Evolutionary conservation across 768 basidiomycete species (phyloP).

Genomic region (Exidia glandulosa): DNA sequence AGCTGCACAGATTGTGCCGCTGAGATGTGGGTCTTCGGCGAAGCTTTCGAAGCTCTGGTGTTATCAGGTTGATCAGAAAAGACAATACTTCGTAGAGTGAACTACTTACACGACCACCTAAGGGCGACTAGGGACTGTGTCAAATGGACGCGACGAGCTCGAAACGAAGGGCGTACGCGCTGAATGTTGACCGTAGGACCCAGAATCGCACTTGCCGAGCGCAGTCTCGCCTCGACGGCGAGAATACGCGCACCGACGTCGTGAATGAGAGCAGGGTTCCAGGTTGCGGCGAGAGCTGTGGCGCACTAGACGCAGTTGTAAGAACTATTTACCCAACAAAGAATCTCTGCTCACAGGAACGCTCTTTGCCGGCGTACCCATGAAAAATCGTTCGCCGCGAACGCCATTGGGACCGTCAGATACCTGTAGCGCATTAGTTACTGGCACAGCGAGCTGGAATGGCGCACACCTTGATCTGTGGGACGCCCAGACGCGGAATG

Average conservation of each 20-base stretch:
- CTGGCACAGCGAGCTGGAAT: background rate
- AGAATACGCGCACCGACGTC: constrained; percentile 53
- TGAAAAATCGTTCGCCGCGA: constrained; percentile 67
- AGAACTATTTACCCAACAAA: background rate
- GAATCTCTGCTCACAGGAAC: constrained; percentile 44
- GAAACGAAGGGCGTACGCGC: constrained; percentile 33
- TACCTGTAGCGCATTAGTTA: constrained; percentile 30
- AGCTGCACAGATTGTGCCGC: constrained; percentile 56
- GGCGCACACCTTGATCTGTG: constrained; percentile 48
- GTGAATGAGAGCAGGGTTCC: constrained; percentile 53
- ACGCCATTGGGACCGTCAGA: constrained; percentile 74
- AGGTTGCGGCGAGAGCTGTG: constrained; percentile 68
- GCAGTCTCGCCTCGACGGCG: constrained; percentile 60
- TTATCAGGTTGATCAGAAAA: background rate
- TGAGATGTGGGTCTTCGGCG: constrained; percentile 67
- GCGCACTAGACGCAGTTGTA: constrained; percentile 31
- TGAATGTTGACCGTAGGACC: constrained; percentile 83
- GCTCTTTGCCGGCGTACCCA: constrained; percentile 72
- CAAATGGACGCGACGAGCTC: background rate
- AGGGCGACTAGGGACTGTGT: constrained; percentile 37
- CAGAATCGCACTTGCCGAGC: constrained; percentile 56
- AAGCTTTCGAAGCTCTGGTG: constrained; percentile 63
- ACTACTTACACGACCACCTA: constrained; percentile 49
- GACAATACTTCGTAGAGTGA: background rate
- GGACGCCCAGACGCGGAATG: constrained; percentile 55